A percentile compares a stretch with the other conserved stretches of the same genome.
These are phyloP conservation scores for Eurotiales sp. DNA, from an alignment of 2,329 filamentous ascomycete genomes.

Conservation along the genomic window DNA sequence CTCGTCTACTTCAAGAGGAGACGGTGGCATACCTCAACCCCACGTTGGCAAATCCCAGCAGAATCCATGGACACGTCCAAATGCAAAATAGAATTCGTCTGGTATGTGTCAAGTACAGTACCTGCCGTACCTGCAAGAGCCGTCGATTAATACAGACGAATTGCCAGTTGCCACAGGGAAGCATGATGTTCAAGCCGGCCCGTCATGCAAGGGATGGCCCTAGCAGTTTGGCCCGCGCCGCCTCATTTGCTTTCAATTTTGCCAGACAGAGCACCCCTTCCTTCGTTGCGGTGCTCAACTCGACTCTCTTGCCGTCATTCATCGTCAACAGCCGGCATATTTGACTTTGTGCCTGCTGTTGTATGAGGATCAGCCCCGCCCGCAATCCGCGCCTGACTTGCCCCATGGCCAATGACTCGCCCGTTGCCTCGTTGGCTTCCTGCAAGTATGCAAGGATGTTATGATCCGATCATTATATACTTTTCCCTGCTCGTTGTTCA, in stretches of 20 bases:
- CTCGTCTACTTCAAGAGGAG: not conserved
- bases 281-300: slow-evolving; percentile 8
- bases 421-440: slow-evolving; percentile 15
- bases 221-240: slow-evolving; percentile 28
- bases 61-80: not conserved
- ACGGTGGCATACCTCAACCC: slow-evolving; percentile 4
- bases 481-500: slow-evolving; percentile 25
- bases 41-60: not conserved
- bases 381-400: slow-evolving; percentile 4
- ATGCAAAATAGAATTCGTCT: not conserved
- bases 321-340: not conserved
- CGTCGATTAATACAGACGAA: not conserved
- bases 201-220: slow-evolving; percentile 27
- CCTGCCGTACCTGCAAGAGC: not conserved
- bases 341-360: not conserved
- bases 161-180: slow-evolving; percentile 20
- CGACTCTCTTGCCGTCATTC: slow-evolving; percentile 5
- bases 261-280: slow-evolving; percentile 9
- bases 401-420: slow-evolving; percentile 8
- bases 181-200: slow-evolving; percentile 19
- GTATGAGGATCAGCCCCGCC: slow-evolving; percentile 7
- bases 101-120: slow-evolving; percentile 11
- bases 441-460: slow-evolving; percentile 38
- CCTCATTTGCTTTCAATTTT: slow-evolving; percentile 17
- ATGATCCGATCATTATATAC: slow-evolving; percentile 18